Conservation (phyloP, 257 asterid genomes). For the Striga asiatica region DNA sequence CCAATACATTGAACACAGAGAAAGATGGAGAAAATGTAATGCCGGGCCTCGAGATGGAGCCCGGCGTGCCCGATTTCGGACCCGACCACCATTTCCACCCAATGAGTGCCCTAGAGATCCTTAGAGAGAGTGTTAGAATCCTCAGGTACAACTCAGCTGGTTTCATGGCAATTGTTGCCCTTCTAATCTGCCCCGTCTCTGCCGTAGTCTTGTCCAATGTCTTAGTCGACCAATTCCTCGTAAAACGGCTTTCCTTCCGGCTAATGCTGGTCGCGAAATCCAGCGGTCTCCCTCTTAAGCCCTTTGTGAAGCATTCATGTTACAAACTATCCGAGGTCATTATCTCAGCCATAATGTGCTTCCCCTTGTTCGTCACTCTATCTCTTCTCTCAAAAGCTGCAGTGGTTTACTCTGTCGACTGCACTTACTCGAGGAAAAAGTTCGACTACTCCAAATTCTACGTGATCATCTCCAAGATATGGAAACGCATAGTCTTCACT, state of each 20-base stretch:
- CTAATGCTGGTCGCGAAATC: constrained; percentile 58
- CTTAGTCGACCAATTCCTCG: constrained; percentile 52
- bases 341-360: constrained; percentile 48
- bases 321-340: constrained; percentile 59
- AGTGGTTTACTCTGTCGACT: constrained; percentile 77
- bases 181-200: constrained; percentile 71
- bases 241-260: constrained; percentile 37
- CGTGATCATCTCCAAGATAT: constrained; percentile 42
- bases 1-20: constrained; percentile 23
- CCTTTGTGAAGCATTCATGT: constrained; percentile 62
- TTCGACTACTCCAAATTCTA: constrained; percentile 46
- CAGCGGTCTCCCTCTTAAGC: constrained; percentile 66
- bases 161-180: constrained; percentile 49
- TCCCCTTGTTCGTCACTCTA: constrained; percentile 58
- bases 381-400: constrained; percentile 75
- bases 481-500: constrained; percentile 64
- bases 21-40: constrained; percentile 26
- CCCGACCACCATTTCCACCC: constrained; percentile 45
- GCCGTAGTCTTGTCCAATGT: constrained; percentile 63
- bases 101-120: constrained; percentile 62
- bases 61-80: constrained; percentile 15
- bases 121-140: constrained; percentile 76
- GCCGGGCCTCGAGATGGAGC: constrained; percentile 35
- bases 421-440: constrained; percentile 63
- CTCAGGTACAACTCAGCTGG: constrained; percentile 60